These are phyloP conservation scores for Letharia lupina DNA, from an alignment of 495 filamentous ascomycete genomes.

Conservation along the genomic window DNA sequence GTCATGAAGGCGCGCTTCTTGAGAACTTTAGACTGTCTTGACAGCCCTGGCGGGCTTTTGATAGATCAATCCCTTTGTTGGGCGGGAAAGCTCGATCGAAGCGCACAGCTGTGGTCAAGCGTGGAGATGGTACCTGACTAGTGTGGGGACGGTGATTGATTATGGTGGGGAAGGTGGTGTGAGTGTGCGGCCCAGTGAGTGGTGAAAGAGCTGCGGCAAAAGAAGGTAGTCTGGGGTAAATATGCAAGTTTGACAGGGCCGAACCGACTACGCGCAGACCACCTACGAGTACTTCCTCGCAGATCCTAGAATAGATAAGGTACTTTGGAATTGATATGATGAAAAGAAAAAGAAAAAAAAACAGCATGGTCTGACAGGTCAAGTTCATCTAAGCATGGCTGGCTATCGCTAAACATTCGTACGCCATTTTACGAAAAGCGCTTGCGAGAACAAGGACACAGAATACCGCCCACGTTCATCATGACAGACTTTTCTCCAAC, in stretches of 20 bases:
- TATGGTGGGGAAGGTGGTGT: neutral
- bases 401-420: neutral
- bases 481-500: conserved; percentile 50
- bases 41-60: neutral
- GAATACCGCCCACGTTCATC: conserved; percentile 15
- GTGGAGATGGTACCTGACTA: neutral
- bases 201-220: conserved; percentile 1
- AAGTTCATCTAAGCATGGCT: neutral
- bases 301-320: neutral
- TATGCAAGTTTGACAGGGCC: neutral
- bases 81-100: neutral
- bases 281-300: neutral
- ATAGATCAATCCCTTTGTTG: neutral
- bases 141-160: neutral
- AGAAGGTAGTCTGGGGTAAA: conserved; percentile 2
- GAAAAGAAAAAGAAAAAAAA: neutral
- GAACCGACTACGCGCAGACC: neutral
- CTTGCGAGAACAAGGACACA: conserved; percentile 13
- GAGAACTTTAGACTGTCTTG: neutral
- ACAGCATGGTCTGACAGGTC: neutral
- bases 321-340: neutral
- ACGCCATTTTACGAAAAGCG: neutral
- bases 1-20: neutral
- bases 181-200: neutral
- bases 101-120: neutral